phyloP scores from a whole-genome alignment of 805 yeast genomes.

The Ogataea philodendri region DNA sequence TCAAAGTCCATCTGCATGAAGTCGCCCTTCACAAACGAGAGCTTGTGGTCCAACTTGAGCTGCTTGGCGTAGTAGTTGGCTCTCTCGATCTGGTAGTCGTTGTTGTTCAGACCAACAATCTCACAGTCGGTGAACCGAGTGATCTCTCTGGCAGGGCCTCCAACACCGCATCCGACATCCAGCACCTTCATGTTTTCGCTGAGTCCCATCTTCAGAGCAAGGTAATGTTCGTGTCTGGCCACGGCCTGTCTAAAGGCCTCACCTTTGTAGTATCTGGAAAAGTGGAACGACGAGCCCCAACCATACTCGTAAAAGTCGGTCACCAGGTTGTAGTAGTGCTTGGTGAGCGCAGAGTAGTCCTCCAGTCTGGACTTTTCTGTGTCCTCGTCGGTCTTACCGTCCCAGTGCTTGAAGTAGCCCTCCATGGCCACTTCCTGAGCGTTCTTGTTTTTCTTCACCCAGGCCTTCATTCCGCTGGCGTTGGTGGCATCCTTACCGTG shows the following conservation, averaged over 20 bases:
- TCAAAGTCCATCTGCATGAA: slow-evolving; percentile 99
- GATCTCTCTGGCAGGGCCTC: slow-evolving; percentile 98
- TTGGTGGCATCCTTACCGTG: slow-evolving; percentile 74
- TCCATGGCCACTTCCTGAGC: slow-evolving; percentile 82
- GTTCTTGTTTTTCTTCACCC: slow-evolving; percentile 69
- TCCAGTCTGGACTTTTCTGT: slow-evolving; percentile 71
- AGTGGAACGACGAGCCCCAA: slow-evolving; percentile 99
- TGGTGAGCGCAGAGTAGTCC: slow-evolving; percentile 88
- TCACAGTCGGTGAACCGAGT: slow-evolving; percentile 84
- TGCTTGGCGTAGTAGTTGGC: slow-evolving; percentile 77
- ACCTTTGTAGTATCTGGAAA: slow-evolving; percentile 88
- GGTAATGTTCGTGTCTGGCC: slow-evolving; percentile 95
- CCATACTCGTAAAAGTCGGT: slow-evolving; percentile 99
- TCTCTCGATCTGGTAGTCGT: slow-evolving; percentile 93
- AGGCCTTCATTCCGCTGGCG: slow-evolving; percentile 72
- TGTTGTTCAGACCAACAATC: slow-evolving; percentile 90
- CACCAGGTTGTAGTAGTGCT: slow-evolving; percentile 93
- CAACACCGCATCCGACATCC: slow-evolving; percentile 99
- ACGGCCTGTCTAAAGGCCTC: slow-evolving; percentile 92
- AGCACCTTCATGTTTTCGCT: slow-evolving; percentile 79
- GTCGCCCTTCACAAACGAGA: slow-evolving; percentile 91
- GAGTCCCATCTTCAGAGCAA: slow-evolving; percentile 84
- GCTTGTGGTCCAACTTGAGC: slow-evolving; percentile 64
- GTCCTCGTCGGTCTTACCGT: slow-evolving; percentile 73
- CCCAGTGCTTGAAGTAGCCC: slow-evolving; percentile 97